These are phyloP conservation scores for Saccharum spontaneum DNA, from an alignment of 176 grass and related monocot species.

Conservation along the genomic window DNA sequence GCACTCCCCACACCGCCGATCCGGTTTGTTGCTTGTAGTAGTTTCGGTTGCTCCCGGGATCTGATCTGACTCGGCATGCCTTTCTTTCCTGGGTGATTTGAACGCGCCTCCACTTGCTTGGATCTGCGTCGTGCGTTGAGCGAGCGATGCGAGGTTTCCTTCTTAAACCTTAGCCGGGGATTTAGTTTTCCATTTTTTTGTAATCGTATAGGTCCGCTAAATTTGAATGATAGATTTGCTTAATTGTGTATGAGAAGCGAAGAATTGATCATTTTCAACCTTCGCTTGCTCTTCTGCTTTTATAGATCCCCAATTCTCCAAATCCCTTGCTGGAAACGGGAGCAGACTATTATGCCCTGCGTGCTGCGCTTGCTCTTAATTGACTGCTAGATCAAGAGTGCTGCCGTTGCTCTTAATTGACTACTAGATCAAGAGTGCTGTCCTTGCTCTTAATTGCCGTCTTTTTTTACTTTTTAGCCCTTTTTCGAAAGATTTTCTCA, in stretches of 20 bases:
- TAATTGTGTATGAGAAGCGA: background rate
- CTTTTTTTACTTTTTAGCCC: too few species aligned
- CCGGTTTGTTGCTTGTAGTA: background rate
- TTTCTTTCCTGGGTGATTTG: background rate
- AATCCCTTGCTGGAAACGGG: background rate
- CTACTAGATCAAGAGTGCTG: background rate
- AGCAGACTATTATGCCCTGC: background rate
- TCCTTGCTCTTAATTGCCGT: background rate
- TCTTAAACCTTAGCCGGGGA: background rate
- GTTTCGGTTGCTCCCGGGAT: background rate
- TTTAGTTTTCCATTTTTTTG: background rate
- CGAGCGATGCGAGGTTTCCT: background rate
- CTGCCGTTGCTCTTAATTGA: background rate
- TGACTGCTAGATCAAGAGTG: constrained; percentile 19
- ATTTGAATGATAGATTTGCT: background rate
- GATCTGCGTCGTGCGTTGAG: background rate
- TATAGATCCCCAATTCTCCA: background rate
- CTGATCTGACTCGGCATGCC: background rate
- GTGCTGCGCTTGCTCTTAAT: background rate
- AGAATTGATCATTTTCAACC: background rate
- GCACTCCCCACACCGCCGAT: background rate
- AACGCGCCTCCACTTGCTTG: background rate
- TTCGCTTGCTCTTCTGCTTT: background rate
- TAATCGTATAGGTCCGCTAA: background rate
- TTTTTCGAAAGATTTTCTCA: too few species aligned